Conservation (phyloP, 1,284 basidiomycete species). For the Neolentinus lepideus region DNA sequence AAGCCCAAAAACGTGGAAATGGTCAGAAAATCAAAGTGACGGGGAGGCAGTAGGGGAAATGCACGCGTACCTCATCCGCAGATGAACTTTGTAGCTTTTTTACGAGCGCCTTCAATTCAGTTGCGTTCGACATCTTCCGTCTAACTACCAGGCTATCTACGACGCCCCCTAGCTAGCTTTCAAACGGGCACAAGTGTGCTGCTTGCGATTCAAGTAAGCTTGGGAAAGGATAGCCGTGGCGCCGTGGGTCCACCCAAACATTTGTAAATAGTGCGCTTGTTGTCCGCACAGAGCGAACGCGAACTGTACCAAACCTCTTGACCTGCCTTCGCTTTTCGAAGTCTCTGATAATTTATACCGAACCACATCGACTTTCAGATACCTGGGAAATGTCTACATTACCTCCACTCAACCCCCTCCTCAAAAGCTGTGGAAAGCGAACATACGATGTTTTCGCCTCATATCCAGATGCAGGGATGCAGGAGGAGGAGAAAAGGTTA, state of each 20-base stretch:
- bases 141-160: not conserved
- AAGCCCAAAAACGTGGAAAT: conserved; percentile 7
- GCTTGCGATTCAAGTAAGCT: not conserved
- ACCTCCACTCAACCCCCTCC: conserved; percentile 60
- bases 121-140: conserved; percentile 19
- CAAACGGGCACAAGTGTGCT: not conserved
- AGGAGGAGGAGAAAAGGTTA: conserved; percentile 67
- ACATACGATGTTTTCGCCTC: conserved; percentile 65
- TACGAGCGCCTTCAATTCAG: conserved; percentile 73
- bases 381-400: not conserved
- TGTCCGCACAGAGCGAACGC: not conserved
- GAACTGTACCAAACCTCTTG: no score
- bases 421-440: conserved; percentile 55
- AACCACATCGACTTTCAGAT: not conserved
- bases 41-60: conserved; percentile 28
- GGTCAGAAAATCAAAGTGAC: conserved; percentile 28
- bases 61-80: conserved; percentile 50
- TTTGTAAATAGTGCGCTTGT: not conserved
- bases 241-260: not conserved
- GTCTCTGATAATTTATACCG: no score
- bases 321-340: no score
- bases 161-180: not conserved
- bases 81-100: conserved; percentile 66
- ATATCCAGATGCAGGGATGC: conserved; percentile 49
- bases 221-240: not conserved